Base-by-base conservation (phyloP, 2,329 filamentous ascomycete species). In the Trichoderma pleuroti region DNA sequence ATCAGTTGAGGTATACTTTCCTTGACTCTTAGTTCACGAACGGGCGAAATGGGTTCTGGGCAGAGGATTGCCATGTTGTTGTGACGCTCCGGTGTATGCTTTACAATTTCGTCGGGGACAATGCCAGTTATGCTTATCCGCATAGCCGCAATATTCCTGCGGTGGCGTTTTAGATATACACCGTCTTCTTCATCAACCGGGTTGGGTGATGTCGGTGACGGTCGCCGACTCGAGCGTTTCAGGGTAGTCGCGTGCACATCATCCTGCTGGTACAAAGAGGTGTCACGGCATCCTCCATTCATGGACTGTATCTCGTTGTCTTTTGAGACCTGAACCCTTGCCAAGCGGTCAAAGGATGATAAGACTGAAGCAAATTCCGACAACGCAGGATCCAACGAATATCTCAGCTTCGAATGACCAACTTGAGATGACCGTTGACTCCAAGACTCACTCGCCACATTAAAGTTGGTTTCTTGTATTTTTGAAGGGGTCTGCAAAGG, bases 1-100 rank as follows among this genome's bases (percentile, higher is more conserved):
- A 87, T 87, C 16, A 87, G 77, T 52, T 82, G 82, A 8, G 85
- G 84, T 65, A 85, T 84, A 72, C 84, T 86, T 72, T 83, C 85
- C 70, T 84, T 85, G 49, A 84, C 78, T 65, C 80, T 83, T 21
- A 86, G 78, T 72, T 83, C 79, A 32, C 80, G 80, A 39, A 78
- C 79, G 39, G 84, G 83, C 18, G 84, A 87, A 4, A 86, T 82
- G 16, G 84, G 84, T 59, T 83, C 81, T n/a, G 85, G 85, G 5
- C 82, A 82, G 39, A 85, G 72, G 42, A 85, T 81, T 14, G 79
- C 75, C 34, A 78, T 76, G 12, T 74, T 70, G 10, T 69, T 69
- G 28, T 46, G 42, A 73, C 72, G 57, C 52, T 68, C 57, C 59
- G 63, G 36, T 56, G 66, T 60, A 16, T 60, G 12, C 62, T 42